Conservation (phyloP, 495 filamentous ascomycete species). For the Podospora fimiseda region DNA sequence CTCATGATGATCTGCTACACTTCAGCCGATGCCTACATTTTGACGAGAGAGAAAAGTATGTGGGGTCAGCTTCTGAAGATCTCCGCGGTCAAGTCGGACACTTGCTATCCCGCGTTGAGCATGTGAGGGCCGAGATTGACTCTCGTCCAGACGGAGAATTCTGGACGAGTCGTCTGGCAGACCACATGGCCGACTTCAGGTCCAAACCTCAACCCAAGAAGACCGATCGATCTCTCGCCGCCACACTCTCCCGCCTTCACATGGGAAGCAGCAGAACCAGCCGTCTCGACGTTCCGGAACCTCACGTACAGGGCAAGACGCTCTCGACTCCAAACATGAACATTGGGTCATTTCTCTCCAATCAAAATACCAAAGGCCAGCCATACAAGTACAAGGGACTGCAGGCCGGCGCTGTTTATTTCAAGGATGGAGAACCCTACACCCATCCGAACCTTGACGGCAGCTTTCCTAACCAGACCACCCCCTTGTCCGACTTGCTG, state of each 20-base stretch:
- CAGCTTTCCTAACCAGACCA: slow-evolving; percentile 12
- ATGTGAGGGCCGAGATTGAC: slow-evolving; percentile 6
- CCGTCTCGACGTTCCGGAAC: slow-evolving; percentile 1
- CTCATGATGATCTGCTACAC: slow-evolving; percentile 10
- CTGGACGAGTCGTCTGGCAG: slow-evolving; percentile 11
- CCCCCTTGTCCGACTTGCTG: slow-evolving; percentile 9
- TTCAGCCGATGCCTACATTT: slow-evolving; percentile 11
- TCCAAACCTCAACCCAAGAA: slow-evolving; percentile 12
- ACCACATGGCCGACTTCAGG: slow-evolving; percentile 13
- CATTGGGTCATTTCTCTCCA: slow-evolving; percentile 1
- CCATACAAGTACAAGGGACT: slow-evolving; percentile 12
- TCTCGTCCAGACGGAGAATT: slow-evolving; percentile 11
- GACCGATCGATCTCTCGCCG: slow-evolving; percentile 7
- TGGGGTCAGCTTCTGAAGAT: slow-evolving; percentile 4
- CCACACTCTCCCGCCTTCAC: slow-evolving; percentile 8
- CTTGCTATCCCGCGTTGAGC: slow-evolving; percentile 6
- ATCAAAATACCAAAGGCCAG: background rate
- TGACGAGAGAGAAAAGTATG: slow-evolving; percentile 8
- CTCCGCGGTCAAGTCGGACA: slow-evolving; percentile 3
- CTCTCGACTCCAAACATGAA: slow-evolving; percentile 8
- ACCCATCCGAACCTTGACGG: slow-evolving; percentile 6
- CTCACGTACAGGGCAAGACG: background rate
- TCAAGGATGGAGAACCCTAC: slow-evolving; percentile 7
- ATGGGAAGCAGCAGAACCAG: slow-evolving; percentile 4
- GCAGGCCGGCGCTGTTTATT: slow-evolving; percentile 11